Percentiles rank a stretch among this genome's conserved stretches.
Conservation (phyloP, 139 green algal species). For the Chlorella vulgaris region DNA sequence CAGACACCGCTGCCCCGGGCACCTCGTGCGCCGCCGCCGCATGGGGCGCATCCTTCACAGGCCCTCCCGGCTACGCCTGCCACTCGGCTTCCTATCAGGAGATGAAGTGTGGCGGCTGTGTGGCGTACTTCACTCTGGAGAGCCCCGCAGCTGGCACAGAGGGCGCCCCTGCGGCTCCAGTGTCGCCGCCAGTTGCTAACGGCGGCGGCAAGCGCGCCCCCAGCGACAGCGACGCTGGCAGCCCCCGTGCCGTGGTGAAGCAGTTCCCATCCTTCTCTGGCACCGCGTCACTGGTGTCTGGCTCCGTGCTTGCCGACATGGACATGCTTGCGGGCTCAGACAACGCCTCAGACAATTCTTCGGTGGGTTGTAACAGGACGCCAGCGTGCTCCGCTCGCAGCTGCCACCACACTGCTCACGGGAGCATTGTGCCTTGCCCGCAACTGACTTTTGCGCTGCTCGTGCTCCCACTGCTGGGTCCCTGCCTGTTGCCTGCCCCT, state of each 20-base stretch:
- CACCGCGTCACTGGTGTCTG: background rate
- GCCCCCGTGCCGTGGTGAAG: conserved; percentile 42
- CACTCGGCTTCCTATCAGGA: conserved; percentile 50
- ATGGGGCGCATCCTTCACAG: conserved; percentile 26
- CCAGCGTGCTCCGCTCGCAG: background rate
- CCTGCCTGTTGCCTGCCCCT: no score
- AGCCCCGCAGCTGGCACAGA: no score
- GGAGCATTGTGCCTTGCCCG: no score
- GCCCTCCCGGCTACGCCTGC: conserved; percentile 47
- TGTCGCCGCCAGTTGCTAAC: background rate
- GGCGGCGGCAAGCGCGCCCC: background rate
- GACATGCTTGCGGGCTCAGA: conserved; percentile 25
- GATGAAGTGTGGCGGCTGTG: conserved; percentile 43
- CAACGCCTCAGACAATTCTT: conserved; percentile 32
- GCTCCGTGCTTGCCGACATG: conserved; percentile 29
- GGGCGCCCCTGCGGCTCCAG: background rate
- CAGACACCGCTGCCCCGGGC: conserved; percentile 36
- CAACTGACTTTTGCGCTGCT: no score
- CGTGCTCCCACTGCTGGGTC: no score
- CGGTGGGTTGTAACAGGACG: background rate
- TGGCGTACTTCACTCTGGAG: conserved; percentile 49
- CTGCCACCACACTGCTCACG: background rate
- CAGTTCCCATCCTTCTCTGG: conserved; percentile 45
- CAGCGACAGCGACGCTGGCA: conserved; percentile 2
- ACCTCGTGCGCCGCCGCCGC: conserved; percentile 18